phyloP scores from a whole-genome alignment of 176 grass and related monocot genomes.

The Thinopyrum elongatum region DNA sequence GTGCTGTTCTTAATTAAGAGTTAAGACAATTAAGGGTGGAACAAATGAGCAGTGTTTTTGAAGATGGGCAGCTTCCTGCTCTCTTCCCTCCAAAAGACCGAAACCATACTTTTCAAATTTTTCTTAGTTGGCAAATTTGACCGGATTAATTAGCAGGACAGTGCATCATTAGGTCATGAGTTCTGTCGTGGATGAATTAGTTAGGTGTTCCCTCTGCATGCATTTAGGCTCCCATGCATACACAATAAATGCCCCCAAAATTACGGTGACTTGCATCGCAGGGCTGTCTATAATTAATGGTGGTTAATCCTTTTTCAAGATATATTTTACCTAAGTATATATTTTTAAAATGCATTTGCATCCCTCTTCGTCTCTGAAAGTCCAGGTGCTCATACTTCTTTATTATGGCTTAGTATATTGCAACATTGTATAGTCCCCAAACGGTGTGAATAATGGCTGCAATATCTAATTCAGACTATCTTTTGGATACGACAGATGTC shows the following conservation, averaged over 20 bases:
- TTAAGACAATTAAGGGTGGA: background rate
- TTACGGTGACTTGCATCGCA: background rate
- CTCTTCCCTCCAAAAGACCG: slow-evolving; percentile 19
- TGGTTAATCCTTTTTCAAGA: background rate
- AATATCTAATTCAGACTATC: background rate
- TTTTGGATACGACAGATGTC: background rate
- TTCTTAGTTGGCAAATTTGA: background rate
- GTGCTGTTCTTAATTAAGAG: background rate
- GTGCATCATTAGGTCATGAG: slow-evolving; percentile 5
- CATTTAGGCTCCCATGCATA: slow-evolving; percentile 10
- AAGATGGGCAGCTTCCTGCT: background rate
- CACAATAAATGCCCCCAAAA: slow-evolving; percentile 4
- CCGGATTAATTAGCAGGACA: background rate
- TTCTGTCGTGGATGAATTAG: background rate
- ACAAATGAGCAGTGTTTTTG: background rate
- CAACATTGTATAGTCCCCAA: too few relatives aligned
- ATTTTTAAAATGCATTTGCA: background rate
- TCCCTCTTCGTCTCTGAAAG: background rate
- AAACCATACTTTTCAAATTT: background rate
- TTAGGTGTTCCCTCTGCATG: background rate
- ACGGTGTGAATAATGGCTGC: slow-evolving; percentile 2
- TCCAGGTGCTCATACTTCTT: background rate
- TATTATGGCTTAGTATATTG: too few relatives aligned
- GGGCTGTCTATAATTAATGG: background rate
- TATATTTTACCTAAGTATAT: background rate